Conservation (phyloP, 176 grass and related monocot species). For the Ampelocalamus luodianensis region DNA sequence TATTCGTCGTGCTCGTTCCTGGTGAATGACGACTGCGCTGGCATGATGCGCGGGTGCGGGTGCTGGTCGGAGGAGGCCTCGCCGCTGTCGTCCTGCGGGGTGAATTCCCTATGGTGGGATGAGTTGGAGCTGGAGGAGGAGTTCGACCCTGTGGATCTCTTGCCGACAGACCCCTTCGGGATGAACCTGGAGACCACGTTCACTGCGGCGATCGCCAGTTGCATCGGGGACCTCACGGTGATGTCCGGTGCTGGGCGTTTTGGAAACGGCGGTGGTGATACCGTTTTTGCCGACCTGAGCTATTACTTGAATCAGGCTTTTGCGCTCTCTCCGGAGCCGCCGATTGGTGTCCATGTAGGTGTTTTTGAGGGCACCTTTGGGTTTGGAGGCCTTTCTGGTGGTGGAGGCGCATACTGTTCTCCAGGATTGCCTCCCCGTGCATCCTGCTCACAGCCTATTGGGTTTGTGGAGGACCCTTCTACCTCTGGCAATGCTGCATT, state of each 20-base stretch:
- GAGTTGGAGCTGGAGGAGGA: conserved; percentile 41
- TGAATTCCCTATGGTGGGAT: conserved; percentile 45
- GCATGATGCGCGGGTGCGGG: conserved; percentile 50
- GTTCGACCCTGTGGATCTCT: conserved; percentile 51
- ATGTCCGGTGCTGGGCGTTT: conserved; percentile 42
- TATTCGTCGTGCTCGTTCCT: conserved; percentile 53
- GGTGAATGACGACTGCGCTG: conserved; percentile 44
- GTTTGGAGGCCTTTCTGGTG: conserved; percentile 15
- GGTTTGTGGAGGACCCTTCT: conserved; percentile 20
- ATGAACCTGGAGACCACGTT: conserved; percentile 66
- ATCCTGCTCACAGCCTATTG: conserved; percentile 2
- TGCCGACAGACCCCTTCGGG: conserved; percentile 75
- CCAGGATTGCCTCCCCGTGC: conserved; percentile 12
- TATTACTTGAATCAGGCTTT: conserved; percentile 49
- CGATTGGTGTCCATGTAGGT: conserved; percentile 14
- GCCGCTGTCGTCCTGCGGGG: conserved; percentile 48
- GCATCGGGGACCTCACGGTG: conserved; percentile 38
- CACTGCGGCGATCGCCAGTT: conserved; percentile 51
- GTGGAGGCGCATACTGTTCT: background rate
- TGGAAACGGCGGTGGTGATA: background rate
- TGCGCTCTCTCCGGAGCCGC: background rate
- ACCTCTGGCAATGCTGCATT: conserved; percentile 43
- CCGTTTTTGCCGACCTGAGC: conserved; percentile 46
- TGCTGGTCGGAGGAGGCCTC: conserved; percentile 55
- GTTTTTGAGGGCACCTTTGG: conserved; percentile 31